phyloP scores from a whole-genome alignment of 768 basidiomycete species.

The Phylloporus arenicola region DNA sequence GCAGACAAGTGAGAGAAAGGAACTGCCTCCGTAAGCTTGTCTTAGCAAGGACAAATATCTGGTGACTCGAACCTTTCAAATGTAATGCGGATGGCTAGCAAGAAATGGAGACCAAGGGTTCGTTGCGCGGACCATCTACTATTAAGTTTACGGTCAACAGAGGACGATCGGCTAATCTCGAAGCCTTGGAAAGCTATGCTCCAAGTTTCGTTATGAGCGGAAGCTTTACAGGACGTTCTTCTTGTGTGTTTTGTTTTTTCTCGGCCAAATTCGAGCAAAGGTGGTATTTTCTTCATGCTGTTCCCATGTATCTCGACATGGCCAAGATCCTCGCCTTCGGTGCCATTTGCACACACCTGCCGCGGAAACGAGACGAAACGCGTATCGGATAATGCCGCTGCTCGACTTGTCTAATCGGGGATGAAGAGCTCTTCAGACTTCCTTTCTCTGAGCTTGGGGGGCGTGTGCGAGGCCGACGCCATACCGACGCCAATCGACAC shows the following conservation, averaged over 20 bases:
- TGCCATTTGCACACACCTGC: background rate
- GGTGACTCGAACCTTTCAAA: too few relatives aligned
- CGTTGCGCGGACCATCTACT: too few relatives aligned
- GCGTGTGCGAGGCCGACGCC: background rate
- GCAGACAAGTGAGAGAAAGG: constrained; percentile 21
- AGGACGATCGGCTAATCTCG: too few relatives aligned
- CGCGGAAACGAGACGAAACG: background rate
- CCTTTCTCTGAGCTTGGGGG: background rate
- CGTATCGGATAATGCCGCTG: background rate
- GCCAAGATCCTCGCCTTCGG: background rate
- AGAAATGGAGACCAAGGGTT: too few relatives aligned
- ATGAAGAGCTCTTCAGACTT: background rate
- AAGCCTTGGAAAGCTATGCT: too few relatives aligned
- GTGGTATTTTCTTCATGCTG: background rate
- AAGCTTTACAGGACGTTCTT: too few relatives aligned
- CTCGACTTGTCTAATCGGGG: background rate
- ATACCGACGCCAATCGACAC: background rate
- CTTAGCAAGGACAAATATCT: too few relatives aligned
- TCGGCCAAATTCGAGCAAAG: background rate
- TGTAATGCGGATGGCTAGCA: too few relatives aligned
- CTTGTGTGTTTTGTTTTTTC: too few relatives aligned
- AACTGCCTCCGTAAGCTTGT: too few relatives aligned
- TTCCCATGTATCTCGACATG: background rate
- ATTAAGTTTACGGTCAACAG: too few relatives aligned
- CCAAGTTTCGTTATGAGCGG: too few relatives aligned